Conservation (phyloP, 805 yeast genomes). For the Nadsonia fulvescens region DNA sequence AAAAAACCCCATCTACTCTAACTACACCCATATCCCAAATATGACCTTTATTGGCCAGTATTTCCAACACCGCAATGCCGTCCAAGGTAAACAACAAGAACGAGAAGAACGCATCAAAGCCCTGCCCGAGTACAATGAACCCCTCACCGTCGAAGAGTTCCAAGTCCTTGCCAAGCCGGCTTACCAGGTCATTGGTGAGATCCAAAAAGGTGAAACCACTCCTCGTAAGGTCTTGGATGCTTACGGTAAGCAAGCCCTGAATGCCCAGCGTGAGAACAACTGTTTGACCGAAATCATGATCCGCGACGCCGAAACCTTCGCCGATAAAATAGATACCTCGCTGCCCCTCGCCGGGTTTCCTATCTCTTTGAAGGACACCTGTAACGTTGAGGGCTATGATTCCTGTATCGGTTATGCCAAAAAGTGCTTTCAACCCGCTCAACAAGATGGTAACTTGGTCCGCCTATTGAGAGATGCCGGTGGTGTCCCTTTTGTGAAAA, state of each 20-base stretch:
- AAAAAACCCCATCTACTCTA: too few relatives aligned
- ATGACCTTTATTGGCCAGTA: too few relatives aligned
- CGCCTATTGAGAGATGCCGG: conserved; percentile 31
- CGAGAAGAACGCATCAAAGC: conserved; percentile 19
- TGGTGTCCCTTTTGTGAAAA: conserved; percentile 37
- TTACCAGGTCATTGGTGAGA: conserved; percentile 23
- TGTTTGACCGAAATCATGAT: conserved; percentile 44
- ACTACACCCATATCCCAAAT: too few relatives aligned
- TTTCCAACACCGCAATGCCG: too few relatives aligned
- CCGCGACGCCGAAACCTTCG: conserved; percentile 50
- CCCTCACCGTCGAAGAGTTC: conserved; percentile 18
- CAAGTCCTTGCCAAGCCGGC: conserved; percentile 25
- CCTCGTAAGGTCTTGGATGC: conserved; percentile 41
- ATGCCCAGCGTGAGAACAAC: conserved; percentile 40
- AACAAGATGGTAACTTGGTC: conserved; percentile 24
- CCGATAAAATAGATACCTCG: conserved; percentile 30
- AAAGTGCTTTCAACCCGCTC: conserved; percentile 23
- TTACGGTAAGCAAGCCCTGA: conserved; percentile 44
- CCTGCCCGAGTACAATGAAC: conserved; percentile 23
- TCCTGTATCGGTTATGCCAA: conserved; percentile 34
- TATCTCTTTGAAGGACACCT: conserved; percentile 43
- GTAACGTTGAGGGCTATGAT: conserved; percentile 29
- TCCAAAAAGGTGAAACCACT: conserved; percentile 29
- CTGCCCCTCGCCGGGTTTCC: conserved; percentile 52
- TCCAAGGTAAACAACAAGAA: conserved; percentile 18